A percentile compares a stretch with the other conserved stretches of the same genome.
These are phyloP conservation scores for Chaetomiaceae sp. DNA, from an alignment of 2,329 filamentous ascomycete genomes.

Conservation along the genomic window DNA sequence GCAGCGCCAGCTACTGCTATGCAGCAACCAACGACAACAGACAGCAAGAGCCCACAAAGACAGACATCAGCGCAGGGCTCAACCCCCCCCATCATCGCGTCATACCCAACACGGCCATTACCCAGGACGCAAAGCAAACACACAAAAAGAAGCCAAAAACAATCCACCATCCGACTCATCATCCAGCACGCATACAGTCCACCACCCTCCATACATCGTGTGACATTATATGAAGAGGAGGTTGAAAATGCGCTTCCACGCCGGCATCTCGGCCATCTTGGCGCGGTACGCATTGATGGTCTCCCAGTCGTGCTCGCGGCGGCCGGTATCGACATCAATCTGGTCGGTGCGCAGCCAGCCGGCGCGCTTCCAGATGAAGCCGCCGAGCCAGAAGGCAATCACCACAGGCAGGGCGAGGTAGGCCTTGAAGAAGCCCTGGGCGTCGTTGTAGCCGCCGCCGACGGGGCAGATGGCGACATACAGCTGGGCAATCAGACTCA, in stretches of 20 bases:
- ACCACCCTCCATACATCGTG: too few species aligned
- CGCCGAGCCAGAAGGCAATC: constrained; percentile 46
- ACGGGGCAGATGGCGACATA: constrained; percentile 42
- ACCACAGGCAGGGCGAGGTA: constrained; percentile 50
- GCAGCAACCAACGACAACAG: too few species aligned
- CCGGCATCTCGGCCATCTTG: constrained; percentile 44
- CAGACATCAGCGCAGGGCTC: too few species aligned
- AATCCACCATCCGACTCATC: too few species aligned
- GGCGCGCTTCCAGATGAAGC: constrained; percentile 59
- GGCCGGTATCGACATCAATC: constrained; percentile 62
- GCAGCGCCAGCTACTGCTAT: too few species aligned
- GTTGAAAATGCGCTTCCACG: constrained; percentile 40
- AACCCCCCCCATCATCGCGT: too few species aligned
- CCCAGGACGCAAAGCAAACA: too few species aligned
- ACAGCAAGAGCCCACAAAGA: too few species aligned
- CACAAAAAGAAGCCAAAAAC: too few species aligned
- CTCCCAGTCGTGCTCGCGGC: constrained; percentile 60
- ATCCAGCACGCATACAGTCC: too few species aligned
- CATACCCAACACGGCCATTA: too few species aligned
- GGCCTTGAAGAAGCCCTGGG: constrained; percentile 47
- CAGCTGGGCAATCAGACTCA: constrained; percentile 48
- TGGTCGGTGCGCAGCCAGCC: constrained; percentile 52
- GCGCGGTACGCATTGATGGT: constrained; percentile 50
- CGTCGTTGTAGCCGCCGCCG: constrained; percentile 30
- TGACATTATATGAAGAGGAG: constrained; percentile 30